Evolutionary conservation across 208 protist species (phyloP).

Genomic region (Trypanosoma melophagium): DNA sequence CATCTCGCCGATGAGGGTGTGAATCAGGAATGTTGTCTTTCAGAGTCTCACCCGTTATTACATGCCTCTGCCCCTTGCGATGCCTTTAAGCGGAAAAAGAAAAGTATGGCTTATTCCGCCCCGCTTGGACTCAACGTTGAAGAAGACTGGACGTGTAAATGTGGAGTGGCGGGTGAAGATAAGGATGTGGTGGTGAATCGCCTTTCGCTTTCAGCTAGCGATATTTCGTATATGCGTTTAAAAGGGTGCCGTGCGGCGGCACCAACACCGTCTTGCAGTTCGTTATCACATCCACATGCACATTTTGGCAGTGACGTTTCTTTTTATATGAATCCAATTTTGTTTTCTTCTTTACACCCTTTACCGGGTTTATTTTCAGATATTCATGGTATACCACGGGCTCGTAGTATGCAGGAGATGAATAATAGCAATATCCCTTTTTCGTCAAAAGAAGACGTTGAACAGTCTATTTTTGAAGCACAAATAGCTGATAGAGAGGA

Average conservation of each 20-base stretch:
- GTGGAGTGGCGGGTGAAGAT: neutral
- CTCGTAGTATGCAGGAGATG: neutral
- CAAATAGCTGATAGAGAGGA: neutral
- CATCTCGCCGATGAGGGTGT: too few species aligned
- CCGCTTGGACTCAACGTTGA: neutral
- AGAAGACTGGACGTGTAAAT: neutral
- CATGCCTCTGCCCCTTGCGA: neutral
- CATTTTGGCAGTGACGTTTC: neutral
- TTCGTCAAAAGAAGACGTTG: neutral
- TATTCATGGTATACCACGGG: neutral
- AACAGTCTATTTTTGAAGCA: neutral
- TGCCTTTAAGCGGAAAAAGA: neutral
- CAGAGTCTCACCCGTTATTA: neutral
- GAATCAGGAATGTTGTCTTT: neutral
- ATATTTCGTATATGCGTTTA: slow-evolving; percentile 26
- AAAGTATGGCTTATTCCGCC: neutral
- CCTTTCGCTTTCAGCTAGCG: slow-evolving; percentile 13
- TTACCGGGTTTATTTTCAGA: too few species aligned
- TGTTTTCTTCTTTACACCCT: neutral
- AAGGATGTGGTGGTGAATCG: slow-evolving; percentile 10
- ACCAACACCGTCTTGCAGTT: neutral
- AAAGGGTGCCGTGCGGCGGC: slow-evolving; percentile 14
- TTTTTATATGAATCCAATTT: neutral
- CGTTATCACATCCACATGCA: neutral
- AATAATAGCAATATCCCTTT: neutral